phyloP scores from a whole-genome alignment of 495 filamentous ascomycete genomes.

The Trichoderma gamsii region DNA sequence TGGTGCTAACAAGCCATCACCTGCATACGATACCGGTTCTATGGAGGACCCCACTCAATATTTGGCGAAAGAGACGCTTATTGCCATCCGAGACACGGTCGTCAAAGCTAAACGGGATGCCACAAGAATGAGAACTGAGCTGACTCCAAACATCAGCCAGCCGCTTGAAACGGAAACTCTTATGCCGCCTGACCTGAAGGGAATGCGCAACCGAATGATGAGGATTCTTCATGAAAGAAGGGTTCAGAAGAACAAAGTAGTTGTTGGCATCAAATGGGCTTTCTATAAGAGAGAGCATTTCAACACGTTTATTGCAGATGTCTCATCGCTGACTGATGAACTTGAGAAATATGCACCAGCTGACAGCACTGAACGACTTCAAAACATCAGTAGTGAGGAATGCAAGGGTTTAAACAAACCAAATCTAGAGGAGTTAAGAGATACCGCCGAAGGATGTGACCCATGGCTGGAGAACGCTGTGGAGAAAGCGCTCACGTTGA shows the following conservation, averaged over 20 bases:
- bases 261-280: slow-evolving; percentile 16
- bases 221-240: background rate
- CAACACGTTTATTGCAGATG: slow-evolving; percentile 17
- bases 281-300: slow-evolving; percentile 19
- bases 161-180: background rate
- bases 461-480: slow-evolving; percentile 17
- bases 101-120: background rate
- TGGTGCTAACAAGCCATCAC: background rate
- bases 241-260: slow-evolving; percentile 7
- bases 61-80: background rate
- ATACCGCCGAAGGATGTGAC: slow-evolving; percentile 15
- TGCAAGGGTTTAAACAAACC: slow-evolving; percentile 16
- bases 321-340: slow-evolving; percentile 12
- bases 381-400: slow-evolving; percentile 17
- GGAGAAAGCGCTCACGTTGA: slow-evolving; percentile 7
- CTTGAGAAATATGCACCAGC: slow-evolving; percentile 15
- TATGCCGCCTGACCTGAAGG: background rate
- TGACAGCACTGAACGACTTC: background rate
- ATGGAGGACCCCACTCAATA: background rate
- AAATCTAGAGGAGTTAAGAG: slow-evolving; percentile 18
- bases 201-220: background rate
- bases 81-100: background rate
- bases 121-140: background rate
- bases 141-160: background rate
- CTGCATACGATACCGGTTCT: background rate